phyloP scores from a whole-genome alignment of 2,329 filamentous ascomycete species.

The Ceratocystis papillata region DNA sequence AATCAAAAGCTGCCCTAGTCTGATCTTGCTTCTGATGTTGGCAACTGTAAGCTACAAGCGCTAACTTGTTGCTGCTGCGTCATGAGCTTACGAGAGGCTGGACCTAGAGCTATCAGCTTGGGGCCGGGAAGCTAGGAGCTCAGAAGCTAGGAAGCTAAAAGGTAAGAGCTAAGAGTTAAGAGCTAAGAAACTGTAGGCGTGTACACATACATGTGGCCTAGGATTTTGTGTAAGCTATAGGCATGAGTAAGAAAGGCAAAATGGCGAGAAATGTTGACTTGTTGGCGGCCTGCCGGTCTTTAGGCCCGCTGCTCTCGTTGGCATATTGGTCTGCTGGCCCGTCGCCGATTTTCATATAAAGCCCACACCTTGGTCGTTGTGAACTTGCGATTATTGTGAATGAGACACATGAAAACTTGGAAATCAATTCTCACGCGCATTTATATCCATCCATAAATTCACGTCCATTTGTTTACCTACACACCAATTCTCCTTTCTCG shows the following conservation, averaged over 20 bases:
- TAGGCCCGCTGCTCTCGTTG: too few species aligned
- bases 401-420: too few species aligned
- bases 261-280: too few species aligned
- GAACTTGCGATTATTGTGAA: too few species aligned
- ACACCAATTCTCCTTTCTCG: background rate
- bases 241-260: background rate
- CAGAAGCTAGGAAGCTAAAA: background rate
- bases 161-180: background rate
- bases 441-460: constrained; percentile 1
- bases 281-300: too few species aligned
- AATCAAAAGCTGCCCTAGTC: too few species aligned
- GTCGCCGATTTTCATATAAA: background rate
- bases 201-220: constrained; percentile 2
- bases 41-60: background rate
- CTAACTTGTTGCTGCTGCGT: background rate
- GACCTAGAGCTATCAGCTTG: background rate
- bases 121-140: background rate
- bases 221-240: background rate
- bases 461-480: constrained; percentile 10
- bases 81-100: background rate
- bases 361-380: background rate
- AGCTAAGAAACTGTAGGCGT: background rate
- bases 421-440: background rate
- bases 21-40: background rate
- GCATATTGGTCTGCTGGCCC: background rate